A percentile compares a stretch with the other conserved stretches of the same genome.
Evolutionary conservation across 495 filamentous ascomycete species (phyloP).

Genomic region (Rhypophila decipiens): DNA sequence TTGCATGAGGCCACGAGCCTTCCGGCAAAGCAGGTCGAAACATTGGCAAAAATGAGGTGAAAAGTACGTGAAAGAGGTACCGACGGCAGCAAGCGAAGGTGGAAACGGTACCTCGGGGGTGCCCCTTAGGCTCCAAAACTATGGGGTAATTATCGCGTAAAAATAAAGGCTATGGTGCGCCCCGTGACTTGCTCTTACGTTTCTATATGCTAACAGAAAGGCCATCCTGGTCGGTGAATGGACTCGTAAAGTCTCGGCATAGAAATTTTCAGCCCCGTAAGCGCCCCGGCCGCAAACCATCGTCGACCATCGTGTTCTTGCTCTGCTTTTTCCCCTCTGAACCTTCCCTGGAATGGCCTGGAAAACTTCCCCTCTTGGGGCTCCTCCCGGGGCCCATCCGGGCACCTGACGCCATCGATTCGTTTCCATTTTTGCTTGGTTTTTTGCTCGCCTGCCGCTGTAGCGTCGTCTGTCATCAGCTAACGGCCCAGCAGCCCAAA

Average conservation of each 20-base stretch:
- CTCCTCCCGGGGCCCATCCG: not conserved
- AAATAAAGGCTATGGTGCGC: slow-evolving; percentile 10
- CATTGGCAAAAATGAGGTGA: not conserved
- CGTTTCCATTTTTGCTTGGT: not conserved
- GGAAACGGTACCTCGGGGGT: slow-evolving; percentile 9
- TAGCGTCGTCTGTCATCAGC: not conserved
- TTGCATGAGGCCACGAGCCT: slow-evolving; percentile 14
- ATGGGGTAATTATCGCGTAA: slow-evolving; percentile 32
- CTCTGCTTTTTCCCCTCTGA: too few relatives aligned
- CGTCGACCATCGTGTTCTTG: too few relatives aligned
- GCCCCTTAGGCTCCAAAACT: slow-evolving; percentile 6
- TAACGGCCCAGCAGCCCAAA: too few relatives aligned
- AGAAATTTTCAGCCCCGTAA: slow-evolving; percentile 19
- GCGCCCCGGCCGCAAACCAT: slow-evolving; percentile 4
- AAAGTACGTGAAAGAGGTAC: slow-evolving; percentile 9
- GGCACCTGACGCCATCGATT: slow-evolving; percentile 8
- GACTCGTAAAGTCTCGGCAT: too few relatives aligned
- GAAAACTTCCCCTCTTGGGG: not conserved
- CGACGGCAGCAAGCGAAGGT: not conserved
- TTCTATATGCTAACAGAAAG: slow-evolving; percentile 30
- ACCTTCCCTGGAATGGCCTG: too few relatives aligned
- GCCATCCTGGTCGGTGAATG: not conserved
- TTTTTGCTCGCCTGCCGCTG: not conserved
- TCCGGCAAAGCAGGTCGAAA: not conserved
- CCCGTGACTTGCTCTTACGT: slow-evolving; percentile 28